A percentile compares a stretch with the other conserved stretches of the same genome.
phyloP scores from a whole-genome alignment of 495 filamentous ascomycete species.

The Daldinia caldariorum region DNA sequence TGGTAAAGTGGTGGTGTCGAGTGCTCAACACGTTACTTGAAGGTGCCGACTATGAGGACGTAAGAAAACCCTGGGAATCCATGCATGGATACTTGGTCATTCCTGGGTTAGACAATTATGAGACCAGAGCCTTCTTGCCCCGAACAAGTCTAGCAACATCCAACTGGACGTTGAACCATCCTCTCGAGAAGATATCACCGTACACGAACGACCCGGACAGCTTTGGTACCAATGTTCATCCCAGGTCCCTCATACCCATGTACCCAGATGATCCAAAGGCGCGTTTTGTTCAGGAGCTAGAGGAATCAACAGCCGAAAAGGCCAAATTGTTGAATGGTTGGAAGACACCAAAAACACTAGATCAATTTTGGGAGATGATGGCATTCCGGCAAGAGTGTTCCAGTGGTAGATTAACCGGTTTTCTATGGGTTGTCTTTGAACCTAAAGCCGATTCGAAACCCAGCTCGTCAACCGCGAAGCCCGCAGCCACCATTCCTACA shows the following conservation, averaged over 20 bases:
- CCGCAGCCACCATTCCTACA: constrained; percentile 20
- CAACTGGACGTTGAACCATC: constrained; percentile 66
- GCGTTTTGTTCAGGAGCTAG: constrained; percentile 86
- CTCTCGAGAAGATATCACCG: constrained; percentile 68
- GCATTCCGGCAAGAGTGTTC: constrained; percentile 95
- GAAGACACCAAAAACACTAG: constrained; percentile 81
- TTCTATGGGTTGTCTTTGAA: constrained; percentile 90
- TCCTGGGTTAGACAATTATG: constrained; percentile 81
- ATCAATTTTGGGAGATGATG: constrained; percentile 99
- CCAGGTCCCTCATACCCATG: constrained; percentile 84
- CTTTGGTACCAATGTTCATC: constrained; percentile 62
- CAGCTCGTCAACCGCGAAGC: constrained; percentile 3
- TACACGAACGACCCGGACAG: constrained; percentile 67
- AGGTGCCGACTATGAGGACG: constrained; percentile 47
- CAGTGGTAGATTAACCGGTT: constrained; percentile 87
- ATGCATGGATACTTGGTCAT: constrained; percentile 83
- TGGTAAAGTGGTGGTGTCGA: constrained; percentile 96
- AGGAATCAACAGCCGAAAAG: constrained; percentile 74
- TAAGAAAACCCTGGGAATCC: constrained; percentile 47
- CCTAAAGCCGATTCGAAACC: constrained; percentile 38
- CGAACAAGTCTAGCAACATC: constrained; percentile 54
- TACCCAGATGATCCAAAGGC: constrained; percentile 98
- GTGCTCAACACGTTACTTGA: constrained; percentile 80
- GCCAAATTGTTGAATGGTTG: constrained; percentile 65
- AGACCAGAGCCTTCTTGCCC: constrained; percentile 71